Percentiles rank a stretch among this genome's conserved stretches.
phyloP scores from a whole-genome alignment of 805 yeast genomes.

The Myxozyma vanderwaltii region DNA sequence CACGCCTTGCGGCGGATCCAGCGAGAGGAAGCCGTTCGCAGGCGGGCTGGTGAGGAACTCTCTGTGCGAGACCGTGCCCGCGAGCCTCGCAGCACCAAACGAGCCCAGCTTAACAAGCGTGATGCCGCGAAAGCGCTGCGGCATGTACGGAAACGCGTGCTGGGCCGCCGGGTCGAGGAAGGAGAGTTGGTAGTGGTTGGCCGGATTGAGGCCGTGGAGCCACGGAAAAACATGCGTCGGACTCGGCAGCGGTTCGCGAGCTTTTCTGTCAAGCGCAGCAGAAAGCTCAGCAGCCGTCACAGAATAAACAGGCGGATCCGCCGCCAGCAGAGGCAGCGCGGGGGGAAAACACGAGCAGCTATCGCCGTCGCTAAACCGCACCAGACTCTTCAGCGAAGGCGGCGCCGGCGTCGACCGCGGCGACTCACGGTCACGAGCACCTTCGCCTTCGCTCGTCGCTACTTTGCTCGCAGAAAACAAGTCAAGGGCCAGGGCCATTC shows the following conservation, averaged over 20 bases:
- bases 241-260: constrained; percentile 54
- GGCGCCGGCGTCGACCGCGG: constrained; percentile 10
- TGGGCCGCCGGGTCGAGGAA: constrained; percentile 44
- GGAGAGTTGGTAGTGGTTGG: constrained; percentile 57
- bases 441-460: not conserved
- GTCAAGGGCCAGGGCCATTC: constrained; percentile 11
- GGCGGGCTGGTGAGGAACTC: constrained; percentile 29
- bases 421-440: not conserved
- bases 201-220: constrained; percentile 75
- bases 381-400: not conserved
- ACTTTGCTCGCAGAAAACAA: not conserved
- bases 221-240: constrained; percentile 80
- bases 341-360: not conserved
- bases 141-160: constrained; percentile 37
- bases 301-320: constrained; percentile 26
- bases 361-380: not conserved
- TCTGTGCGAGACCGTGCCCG: constrained; percentile 33
- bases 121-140: constrained; percentile 19
- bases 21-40: constrained; percentile 48
- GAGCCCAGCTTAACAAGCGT: constrained; percentile 29
- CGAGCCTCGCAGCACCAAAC: constrained; percentile 12
- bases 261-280: constrained; percentile 37
- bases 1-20: constrained; percentile 73
- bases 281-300: constrained; percentile 27
- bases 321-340: constrained; percentile 1